Conservation (phyloP, 2,329 filamentous ascomycete species). For the Microdochium trichocladiopsis region DNA sequence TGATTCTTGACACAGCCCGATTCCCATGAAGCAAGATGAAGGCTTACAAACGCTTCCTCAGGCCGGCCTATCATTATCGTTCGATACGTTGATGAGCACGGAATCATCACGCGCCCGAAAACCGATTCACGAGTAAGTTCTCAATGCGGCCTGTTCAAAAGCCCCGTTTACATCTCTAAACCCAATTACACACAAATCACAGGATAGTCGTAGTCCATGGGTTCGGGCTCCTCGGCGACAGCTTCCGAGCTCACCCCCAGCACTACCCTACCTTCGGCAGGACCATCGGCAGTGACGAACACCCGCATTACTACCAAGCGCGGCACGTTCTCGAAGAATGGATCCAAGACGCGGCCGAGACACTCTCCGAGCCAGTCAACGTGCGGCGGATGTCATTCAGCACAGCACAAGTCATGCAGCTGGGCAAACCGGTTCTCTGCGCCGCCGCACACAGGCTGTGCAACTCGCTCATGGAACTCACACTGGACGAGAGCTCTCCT, state of each 20-base stretch:
- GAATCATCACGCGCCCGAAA: no score
- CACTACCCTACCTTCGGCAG: background rate
- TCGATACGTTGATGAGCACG: no score
- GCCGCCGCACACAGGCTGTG: background rate
- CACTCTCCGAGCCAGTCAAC: background rate
- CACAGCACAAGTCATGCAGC: background rate
- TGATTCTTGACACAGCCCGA: no score
- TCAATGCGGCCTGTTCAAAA: no score
- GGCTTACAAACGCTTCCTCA: no score
- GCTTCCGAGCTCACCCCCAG: background rate
- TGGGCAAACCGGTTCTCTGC: background rate
- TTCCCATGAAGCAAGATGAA: no score
- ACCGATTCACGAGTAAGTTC: no score
- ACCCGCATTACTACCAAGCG: background rate
- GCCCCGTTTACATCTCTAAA: no score
- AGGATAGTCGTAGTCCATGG: background rate
- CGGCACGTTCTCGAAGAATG: background rate
- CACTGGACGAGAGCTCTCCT: background rate
- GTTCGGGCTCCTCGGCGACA: background rate
- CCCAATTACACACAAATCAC: background rate
- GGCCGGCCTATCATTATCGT: no score
- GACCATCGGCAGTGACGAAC: background rate
- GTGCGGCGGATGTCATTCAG: background rate
- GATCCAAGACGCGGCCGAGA: background rate
- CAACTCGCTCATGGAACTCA: background rate